Base-by-base conservation (phyloP, 208 protist genomes). In the Trypanosoma scelopori region DNA sequence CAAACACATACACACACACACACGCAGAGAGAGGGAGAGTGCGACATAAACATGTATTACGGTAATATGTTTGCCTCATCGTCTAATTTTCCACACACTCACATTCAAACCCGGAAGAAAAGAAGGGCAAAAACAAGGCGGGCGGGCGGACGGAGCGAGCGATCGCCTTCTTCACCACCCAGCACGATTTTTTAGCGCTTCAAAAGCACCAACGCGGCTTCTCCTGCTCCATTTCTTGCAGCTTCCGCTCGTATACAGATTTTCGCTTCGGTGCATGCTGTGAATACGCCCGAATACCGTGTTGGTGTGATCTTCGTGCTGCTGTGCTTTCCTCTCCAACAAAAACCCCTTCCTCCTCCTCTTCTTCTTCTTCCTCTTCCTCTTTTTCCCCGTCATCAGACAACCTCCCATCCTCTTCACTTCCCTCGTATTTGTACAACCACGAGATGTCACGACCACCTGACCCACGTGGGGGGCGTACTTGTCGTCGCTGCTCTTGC, bases 171-270 rank as follows among this genome's bases (percentile, higher is more conserved):
- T 37, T 9, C 32, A 37, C 32, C 9, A 37, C 9, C 9, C 32
- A 3, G n/a, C 32, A 3, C 32, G 32, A 37, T 11, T 3, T 37
- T 9, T 57, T 18, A 22, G 22, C 20, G 15, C 60, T 55, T 66
- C 66, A 84, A 50, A 73, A 65, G 32, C 57, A 52, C 79, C 79
- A 85, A 13, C 58, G 49, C 5, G 79, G 79, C 60, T 67, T 62
- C 27, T 61, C 39, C 28, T 73, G 52, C 18, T 60, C 52, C 5
- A 76, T 20, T 5, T 76, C 73, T 22, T 49, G 47, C 13, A 45
- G 28, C 51, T 74, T 76, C 47, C 70, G 57, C 25, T 80, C 78
- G 47, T 79, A 76, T 12, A 78, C 61, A 42, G 74, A 75, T 18
- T 42, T 45, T 27, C 60, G 25, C 30, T 46, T 37, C 20, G 13